These are phyloP conservation scores for Omphalotus guepiniiformis DNA, from an alignment of 768 basidiomycete species.

Conservation along the genomic window DNA sequence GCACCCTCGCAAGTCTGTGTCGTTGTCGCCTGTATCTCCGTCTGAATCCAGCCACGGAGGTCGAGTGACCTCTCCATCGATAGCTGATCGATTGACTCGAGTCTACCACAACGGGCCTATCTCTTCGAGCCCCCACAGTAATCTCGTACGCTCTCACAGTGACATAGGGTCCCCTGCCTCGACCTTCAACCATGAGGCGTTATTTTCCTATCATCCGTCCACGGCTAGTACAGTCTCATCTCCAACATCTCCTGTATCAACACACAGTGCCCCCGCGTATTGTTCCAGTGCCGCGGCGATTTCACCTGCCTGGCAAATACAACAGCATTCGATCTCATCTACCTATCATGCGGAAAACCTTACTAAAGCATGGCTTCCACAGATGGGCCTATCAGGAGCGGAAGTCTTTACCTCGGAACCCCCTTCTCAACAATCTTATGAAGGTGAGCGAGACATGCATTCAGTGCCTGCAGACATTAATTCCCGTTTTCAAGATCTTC, in stretches of 20 bases:
- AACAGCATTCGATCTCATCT: background rate
- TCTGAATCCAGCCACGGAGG: slow-evolving; percentile 8
- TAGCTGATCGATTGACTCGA: background rate
- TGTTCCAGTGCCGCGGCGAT: background rate
- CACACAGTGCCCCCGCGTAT: background rate
- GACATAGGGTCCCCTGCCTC: background rate
- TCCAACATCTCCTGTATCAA: slow-evolving; percentile 1
- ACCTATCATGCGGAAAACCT: too few relatives aligned
- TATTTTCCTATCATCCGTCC: background rate
- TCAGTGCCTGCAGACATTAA: too few relatives aligned
- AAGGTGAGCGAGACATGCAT: background rate
- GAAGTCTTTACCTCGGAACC: too few relatives aligned
- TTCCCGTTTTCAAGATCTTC: too few relatives aligned
- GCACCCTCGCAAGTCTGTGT: slow-evolving; percentile 2
- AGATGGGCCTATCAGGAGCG: too few relatives aligned
- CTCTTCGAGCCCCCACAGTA: background rate
- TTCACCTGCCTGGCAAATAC: background rate
- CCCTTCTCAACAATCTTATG: background rate
- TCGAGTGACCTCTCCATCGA: slow-evolving; percentile 6
- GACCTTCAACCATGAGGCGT: background rate
- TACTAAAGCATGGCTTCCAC: too few relatives aligned
- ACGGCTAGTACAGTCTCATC: background rate
- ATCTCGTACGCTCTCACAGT: background rate
- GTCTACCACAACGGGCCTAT: slow-evolving; percentile 1
- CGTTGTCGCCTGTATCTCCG: slow-evolving; percentile 6